Evolutionary conservation across 2,329 filamentous ascomycete genomes (phyloP), one percentile per base, ranked within the genome.

Genomic region (Diaporthe sp.): DNA sequence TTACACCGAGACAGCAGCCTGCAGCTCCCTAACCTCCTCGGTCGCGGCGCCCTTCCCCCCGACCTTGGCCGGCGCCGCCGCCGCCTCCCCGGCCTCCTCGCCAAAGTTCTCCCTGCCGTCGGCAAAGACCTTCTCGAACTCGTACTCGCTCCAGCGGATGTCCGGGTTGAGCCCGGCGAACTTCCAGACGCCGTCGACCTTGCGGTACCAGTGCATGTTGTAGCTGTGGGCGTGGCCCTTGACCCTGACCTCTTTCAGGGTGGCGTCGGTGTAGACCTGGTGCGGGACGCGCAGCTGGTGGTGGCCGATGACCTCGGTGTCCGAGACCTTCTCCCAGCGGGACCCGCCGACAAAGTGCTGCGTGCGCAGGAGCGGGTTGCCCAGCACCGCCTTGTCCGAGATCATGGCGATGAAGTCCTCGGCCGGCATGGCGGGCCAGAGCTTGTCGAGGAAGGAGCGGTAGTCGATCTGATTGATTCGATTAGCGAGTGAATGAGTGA

Each of bases 311-410:
- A 91, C 87, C 81, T 91, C 87, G n/a, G 86, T 89, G 75, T 91
- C 90, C 2, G 87, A 89, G 53, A 91, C 81, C 78, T 87, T 88
- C 81, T 90, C 87, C 88, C 88, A 92, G 82, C 88, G 88, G 25
- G 88, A 87, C 47, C 86, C 88, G 71, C 91, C 90, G 79, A 93
- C 88, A 80, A 93, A 89, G 84, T 93, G 92, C 82, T 93, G 92
- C 9, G 91, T 93, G 82, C 89, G 90, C 75, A 93, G 85, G 28
- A 89, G 86, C 47, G 88, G 88, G 83, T 92, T 90, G 76, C 92
- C 91, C 37, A 93, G 85, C 76, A 93, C 90, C 3, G 86, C 83
- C 28, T 85, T 83, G 80, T 87, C 86, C 37, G 89, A 90, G 78
- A 91, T 85, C 90, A 93, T 92, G 77, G 83, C 80, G 81, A 92